These are phyloP conservation scores for Tricholoma terreum DNA, from an alignment of 768 basidiomycete species.

Conservation along the genomic window DNA sequence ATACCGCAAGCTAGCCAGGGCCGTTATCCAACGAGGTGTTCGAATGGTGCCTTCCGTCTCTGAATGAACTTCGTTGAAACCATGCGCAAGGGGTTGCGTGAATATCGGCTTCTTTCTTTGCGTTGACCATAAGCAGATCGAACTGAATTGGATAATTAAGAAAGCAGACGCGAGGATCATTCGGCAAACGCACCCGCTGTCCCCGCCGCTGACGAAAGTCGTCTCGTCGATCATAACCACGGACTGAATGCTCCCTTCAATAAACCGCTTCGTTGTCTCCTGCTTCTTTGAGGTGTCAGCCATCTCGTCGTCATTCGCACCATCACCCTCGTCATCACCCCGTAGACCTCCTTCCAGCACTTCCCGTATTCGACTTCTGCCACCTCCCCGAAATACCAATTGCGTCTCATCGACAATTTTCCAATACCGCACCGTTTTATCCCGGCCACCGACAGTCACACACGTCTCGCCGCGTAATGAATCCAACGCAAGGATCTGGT, in stretches of 20 bases:
- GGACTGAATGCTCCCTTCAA: constrained; percentile 91
- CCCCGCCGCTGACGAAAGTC: constrained; percentile 90
- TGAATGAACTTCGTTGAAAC: constrained; percentile 67
- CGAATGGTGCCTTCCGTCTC: constrained; percentile 72
- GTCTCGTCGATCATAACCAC: constrained; percentile 95
- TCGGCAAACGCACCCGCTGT: constrained; percentile 73
- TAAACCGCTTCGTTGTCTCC: constrained; percentile 46
- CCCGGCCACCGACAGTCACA: constrained; percentile 84
- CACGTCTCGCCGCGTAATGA: constrained; percentile 81
- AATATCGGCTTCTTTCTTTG: constrained; percentile 95
- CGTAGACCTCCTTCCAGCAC: constrained; percentile 74
- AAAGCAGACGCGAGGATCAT: neutral
- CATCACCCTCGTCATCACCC: constrained; percentile 57
- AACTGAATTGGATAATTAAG: constrained; percentile 41
- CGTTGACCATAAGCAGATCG: constrained; percentile 90
- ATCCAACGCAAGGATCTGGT: constrained; percentile 74
- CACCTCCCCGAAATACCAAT: constrained; percentile 95
- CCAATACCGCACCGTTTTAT: constrained; percentile 93
- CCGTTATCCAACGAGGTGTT: constrained; percentile 89
- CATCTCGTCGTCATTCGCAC: constrained; percentile 23
- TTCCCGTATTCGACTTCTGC: constrained; percentile 73
- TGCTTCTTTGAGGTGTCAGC: constrained; percentile 23
- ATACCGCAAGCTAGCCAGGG: constrained; percentile 78
- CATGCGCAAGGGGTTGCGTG: constrained; percentile 84
- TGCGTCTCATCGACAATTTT: constrained; percentile 95